Percentiles rank a stretch among this genome's conserved stretches.
phyloP scores from a whole-genome alignment of 805 yeast genomes.

The Monosporozyma siamensis region DNA sequence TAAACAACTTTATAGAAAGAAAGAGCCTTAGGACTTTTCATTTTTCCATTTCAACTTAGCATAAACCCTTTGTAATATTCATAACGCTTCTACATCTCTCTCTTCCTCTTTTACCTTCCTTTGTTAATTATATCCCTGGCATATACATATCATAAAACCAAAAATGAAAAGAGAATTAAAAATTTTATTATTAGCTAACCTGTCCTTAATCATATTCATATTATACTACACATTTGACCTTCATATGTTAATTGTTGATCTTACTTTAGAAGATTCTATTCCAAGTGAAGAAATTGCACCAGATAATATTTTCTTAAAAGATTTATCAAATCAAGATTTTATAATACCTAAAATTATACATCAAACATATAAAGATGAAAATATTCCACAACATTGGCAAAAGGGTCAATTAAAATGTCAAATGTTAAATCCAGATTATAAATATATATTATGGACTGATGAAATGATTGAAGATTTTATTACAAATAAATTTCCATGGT shows the following conservation, averaged over 20 bases:
- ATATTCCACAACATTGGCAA: slow-evolving; percentile 73
- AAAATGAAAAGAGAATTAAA: slow-evolving; percentile 63
- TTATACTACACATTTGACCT: slow-evolving; percentile 59
- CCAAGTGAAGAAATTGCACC: slow-evolving; percentile 37
- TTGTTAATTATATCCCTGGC: too few species aligned
- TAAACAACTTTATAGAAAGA: too few species aligned
- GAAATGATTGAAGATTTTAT: slow-evolving; percentile 71
- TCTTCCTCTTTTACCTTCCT: too few species aligned
- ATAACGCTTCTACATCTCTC: too few species aligned
- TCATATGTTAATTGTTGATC: slow-evolving; percentile 60
- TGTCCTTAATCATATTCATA: slow-evolving; percentile 40
- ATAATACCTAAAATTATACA: slow-evolving; percentile 86
- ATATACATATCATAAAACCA: too few species aligned
- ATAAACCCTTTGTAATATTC: too few species aligned
- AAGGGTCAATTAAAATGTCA: slow-evolving; percentile 66
- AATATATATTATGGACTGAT: slow-evolving; percentile 85
- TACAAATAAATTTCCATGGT: slow-evolving; percentile 77
- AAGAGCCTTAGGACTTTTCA: too few species aligned
- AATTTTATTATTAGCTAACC: slow-evolving; percentile 49
- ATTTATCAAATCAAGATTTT: too few species aligned
- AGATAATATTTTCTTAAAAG: slow-evolving; percentile 10
- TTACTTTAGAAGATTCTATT: slow-evolving; percentile 52
- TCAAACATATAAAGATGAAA: slow-evolving; percentile 75
- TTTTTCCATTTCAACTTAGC: too few species aligned
- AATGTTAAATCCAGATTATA: slow-evolving; percentile 74